These are phyloP conservation scores for Boletus sp. DNA, from an alignment of 1,284 basidiomycete species.

Conservation along the genomic window DNA sequence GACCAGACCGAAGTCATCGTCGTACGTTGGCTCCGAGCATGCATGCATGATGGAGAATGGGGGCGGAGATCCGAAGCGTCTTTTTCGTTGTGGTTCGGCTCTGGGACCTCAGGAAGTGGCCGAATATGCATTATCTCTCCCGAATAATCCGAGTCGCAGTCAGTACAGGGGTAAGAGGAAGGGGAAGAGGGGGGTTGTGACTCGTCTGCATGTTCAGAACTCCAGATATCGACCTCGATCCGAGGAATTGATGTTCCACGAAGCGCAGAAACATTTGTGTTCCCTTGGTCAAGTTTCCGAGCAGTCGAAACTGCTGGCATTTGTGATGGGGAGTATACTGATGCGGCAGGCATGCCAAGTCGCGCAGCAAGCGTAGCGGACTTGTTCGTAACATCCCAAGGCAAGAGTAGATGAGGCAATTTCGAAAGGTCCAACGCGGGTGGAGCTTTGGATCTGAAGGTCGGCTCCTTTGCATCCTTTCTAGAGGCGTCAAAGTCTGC, in stretches of 20 bases:
- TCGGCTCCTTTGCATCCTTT: background rate
- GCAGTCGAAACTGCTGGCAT: background rate
- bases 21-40: conserved; percentile 10
- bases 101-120: conserved; percentile 10
- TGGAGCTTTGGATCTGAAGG: conserved; percentile 10
- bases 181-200: background rate
- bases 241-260: conserved; percentile 2
- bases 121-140: conserved; percentile 3
- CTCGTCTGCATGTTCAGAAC: background rate
- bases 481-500: background rate
- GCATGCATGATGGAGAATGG: background rate
- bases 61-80: background rate
- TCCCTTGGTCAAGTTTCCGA: conserved; percentile 12
- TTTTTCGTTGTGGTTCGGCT: conserved; percentile 8
- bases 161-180: conserved; percentile 1
- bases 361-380: conserved; percentile 11
- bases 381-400: conserved; percentile 10
- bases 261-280: conserved; percentile 2
- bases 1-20: conserved; percentile 27
- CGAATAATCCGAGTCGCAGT: conserved; percentile 8
- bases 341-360: conserved; percentile 5
- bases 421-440: conserved; percentile 2
- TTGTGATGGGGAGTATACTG: background rate
- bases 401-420: conserved; percentile 1
- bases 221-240: background rate